phyloP scores from a whole-genome alignment of 2,329 filamentous ascomycete genomes.

The Cladosporium phlei region DNA sequence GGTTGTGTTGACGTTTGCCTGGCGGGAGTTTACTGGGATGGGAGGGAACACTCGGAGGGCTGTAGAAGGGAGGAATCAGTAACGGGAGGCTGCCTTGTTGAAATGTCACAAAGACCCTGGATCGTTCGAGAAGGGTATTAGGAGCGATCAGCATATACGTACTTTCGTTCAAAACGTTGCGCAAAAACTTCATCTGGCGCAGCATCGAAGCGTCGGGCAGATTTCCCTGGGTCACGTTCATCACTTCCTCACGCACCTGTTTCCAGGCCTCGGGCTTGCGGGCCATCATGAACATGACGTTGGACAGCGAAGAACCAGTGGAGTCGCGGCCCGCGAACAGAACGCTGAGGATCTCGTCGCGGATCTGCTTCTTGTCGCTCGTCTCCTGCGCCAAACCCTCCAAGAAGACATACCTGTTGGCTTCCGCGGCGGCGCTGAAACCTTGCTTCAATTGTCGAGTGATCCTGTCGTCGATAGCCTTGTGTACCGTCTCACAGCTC shows the following conservation, averaged over 20 bases:
- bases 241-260: no score
- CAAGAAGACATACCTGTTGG: constrained; percentile 74
- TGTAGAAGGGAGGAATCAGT: no score
- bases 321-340: constrained; percentile 84
- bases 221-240: no score
- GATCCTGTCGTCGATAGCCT: constrained; percentile 44
- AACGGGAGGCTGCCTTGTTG: no score
- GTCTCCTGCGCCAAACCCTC: constrained; percentile 80
- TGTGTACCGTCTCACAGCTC: constrained; percentile 39
- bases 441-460: constrained; percentile 35
- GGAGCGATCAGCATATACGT: no score
- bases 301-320: constrained; percentile 76
- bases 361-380: constrained; percentile 60
- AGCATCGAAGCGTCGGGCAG: no score
- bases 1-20: constrained; percentile 45
- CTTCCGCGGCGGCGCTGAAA: constrained; percentile 62
- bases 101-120: no score
- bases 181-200: no score
- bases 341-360: constrained; percentile 78
- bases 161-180: no score
- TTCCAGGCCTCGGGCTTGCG: constrained; percentile 63
- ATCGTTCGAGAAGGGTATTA: no score
- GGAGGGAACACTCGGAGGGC: constrained; percentile 47
- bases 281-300: constrained; percentile 76
- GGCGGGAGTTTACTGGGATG: constrained; percentile 47